Evolutionary conservation across 331 rosid genomes (phyloP), one percentile per base, ranked within the genome.

Genomic region (Malus hybrid): DNA sequence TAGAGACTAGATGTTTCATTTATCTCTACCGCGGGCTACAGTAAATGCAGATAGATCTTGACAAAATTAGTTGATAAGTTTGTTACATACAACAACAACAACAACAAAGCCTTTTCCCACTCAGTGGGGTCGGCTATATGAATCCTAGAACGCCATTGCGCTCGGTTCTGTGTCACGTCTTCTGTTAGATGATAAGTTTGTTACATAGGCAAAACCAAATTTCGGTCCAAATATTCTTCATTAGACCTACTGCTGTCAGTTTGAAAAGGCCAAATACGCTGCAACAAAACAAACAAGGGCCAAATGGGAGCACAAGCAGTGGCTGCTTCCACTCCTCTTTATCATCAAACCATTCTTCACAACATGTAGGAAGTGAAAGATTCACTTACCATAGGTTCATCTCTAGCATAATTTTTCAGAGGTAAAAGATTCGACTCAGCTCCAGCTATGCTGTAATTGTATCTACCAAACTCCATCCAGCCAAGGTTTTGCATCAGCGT

Each of bases 401-500:
- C 56, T 74, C 70, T 74, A n/a, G 48, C 70, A 44, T 69, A 66
- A 79, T 69, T 75, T 24, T 78, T 34, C 61, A 11, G 72, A 75
- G 71, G 55, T 36, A 82, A 55, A 75, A 81, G 29, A 60, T 70
- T 78, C 75, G 81, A 73, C 56, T 75, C 71, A 10, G 68, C 76
- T 28, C 78, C 77, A 19, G 80, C 79, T 71, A 73, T 73, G 69
- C 65, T 70, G 6, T 53, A 72, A 77, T 68, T 63, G 75, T 77
- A 65, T 52, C 70, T 64, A 58, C 72, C 81, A 69, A 79, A 66
- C 73, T 84, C 86, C 72, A 75, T 34, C 74, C 56, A 14, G 65
- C 64, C 75, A 77, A 73, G 34, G 74, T 81, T 80, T 65, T 73
- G 81, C 91, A 76, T 89, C 73, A 85, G 80, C 14, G 77, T 78